Evolutionary conservation across 306 rosid genomes (phyloP).

Genomic region (Rosa chinensis): DNA sequence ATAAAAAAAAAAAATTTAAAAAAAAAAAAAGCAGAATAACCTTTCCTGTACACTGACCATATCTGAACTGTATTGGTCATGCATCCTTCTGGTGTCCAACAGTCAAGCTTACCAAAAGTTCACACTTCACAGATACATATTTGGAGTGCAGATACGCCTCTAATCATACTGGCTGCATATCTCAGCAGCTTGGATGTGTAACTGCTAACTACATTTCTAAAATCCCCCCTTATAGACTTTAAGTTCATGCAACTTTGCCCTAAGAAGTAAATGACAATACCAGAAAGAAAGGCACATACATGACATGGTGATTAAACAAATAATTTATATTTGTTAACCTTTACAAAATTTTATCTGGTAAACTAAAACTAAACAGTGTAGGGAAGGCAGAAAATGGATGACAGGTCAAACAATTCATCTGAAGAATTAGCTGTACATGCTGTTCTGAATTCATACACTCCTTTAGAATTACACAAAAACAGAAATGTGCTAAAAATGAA

Average conservation of each 20-base stretch:
- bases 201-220: not conserved
- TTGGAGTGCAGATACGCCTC: not conserved
- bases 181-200: not conserved
- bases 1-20: no score
- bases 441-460: not conserved
- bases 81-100: not conserved
- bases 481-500: not conserved
- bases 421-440: not conserved
- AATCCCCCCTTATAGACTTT: not conserved
- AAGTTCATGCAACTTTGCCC: not conserved
- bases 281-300: not conserved
- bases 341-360: not conserved
- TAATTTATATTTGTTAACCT: not conserved
- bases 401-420: not conserved
- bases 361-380: not conserved
- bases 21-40: no score
- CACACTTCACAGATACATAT: not conserved
- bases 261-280: not conserved
- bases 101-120: not conserved
- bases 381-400: not conserved
- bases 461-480: not conserved
- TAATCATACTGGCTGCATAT: not conserved
- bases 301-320: not conserved
- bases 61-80: not conserved
- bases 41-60: not conserved